Evolutionary conservation across 345 rosid species (phyloP).

Genomic region (Rhodomyrtus tomentosa): DNA sequence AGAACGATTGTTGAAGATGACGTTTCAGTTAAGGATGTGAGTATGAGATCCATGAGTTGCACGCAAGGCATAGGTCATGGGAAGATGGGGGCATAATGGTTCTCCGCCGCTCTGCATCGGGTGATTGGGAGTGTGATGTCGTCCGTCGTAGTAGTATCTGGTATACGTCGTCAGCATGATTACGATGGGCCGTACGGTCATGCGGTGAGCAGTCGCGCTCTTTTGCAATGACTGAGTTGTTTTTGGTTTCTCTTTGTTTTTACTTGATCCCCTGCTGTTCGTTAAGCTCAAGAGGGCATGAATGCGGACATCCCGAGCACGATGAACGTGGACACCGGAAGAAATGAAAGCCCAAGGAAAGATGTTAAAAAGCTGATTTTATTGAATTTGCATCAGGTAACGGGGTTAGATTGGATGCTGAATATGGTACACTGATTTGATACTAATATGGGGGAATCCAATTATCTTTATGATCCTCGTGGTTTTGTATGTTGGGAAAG

Average conservation of each 20-base stretch:
- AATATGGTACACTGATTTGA: too few species aligned
- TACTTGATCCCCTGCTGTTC: background rate
- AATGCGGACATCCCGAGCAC: background rate
- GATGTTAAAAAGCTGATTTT: too few species aligned
- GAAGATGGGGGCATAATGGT: constrained; percentile 20
- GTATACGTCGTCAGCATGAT: background rate
- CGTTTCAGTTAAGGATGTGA: background rate
- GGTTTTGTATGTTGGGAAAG: too few species aligned
- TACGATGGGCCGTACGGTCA: background rate
- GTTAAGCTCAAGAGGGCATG: background rate
- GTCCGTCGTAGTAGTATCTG: background rate
- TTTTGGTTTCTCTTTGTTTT: background rate
- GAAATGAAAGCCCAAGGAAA: too few species aligned
- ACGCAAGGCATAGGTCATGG: constrained; percentile 10
- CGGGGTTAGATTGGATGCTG: too few species aligned
- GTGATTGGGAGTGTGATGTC: background rate
- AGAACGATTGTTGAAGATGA: background rate
- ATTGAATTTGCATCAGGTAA: too few species aligned
- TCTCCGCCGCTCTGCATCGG: background rate
- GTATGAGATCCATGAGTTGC: background rate
- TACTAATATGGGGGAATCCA: too few species aligned
- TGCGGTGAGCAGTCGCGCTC: background rate
- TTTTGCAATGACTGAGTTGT: background rate
- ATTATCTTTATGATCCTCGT: too few species aligned
- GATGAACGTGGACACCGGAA: background rate